Conservation (phyloP, 306 rosid species). For the Medicago ruthenica region DNA sequence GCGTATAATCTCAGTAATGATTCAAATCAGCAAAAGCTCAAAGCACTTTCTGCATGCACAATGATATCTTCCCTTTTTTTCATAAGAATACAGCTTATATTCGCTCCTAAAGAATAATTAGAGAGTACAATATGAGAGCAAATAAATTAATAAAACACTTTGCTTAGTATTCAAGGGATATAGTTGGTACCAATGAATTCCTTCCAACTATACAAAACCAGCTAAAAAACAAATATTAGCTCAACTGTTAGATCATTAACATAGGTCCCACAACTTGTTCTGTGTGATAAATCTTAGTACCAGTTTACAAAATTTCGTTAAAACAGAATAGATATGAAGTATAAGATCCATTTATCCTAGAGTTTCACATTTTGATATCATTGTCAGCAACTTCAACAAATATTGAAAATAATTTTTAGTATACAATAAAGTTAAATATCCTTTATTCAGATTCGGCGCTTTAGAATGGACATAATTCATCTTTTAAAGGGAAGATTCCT, state of each 20-base stretch:
- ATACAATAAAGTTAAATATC: background rate
- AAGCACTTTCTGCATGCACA: slow-evolving; percentile 49
- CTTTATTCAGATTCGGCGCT: background rate
- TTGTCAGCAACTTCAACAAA: background rate
- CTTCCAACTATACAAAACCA: slow-evolving; percentile 42
- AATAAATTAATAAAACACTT: slow-evolving; percentile 33
- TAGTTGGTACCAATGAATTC: slow-evolving; percentile 51
- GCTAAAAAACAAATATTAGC: slow-evolving; percentile 6
- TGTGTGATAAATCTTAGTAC: background rate
- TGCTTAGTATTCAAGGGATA: slow-evolving; percentile 52
- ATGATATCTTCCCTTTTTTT: slow-evolving; percentile 39
- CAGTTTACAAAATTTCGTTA: background rate
- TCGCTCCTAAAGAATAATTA: slow-evolving; percentile 31
- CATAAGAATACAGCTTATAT: slow-evolving; percentile 35
- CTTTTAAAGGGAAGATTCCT: background rate
- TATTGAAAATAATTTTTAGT: background rate
- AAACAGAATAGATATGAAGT: background rate
- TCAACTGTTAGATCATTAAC: slow-evolving; percentile 21
- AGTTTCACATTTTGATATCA: slow-evolving; percentile 10
- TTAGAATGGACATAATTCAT: background rate
- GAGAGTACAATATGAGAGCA: slow-evolving; percentile 20
- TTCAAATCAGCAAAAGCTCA: slow-evolving; percentile 2
- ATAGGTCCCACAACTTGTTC: slow-evolving; percentile 30
- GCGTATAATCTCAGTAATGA: slow-evolving; percentile 42
- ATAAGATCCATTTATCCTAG: background rate